Conservation (phyloP, 2,329 filamentous ascomycete species). For the Phialophora tarda region DNA sequence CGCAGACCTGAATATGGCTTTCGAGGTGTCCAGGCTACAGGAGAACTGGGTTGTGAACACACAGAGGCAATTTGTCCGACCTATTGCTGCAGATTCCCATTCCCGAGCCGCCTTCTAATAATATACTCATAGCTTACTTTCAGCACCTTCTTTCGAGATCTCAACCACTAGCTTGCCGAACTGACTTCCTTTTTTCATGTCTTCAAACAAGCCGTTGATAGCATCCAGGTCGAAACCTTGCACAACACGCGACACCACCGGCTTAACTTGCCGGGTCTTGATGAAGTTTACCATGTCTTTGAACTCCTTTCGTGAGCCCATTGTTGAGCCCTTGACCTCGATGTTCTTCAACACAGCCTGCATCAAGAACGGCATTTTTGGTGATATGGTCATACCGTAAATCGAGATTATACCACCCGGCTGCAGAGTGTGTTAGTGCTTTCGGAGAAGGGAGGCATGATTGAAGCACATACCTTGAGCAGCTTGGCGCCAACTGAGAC, state of each 20-base stretch:
- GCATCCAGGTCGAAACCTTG: constrained; percentile 74
- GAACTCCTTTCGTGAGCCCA: constrained; percentile 91
- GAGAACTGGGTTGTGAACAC: neutral
- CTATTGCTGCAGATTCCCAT: neutral
- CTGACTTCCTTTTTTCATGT: constrained; percentile 83
- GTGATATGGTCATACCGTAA: constrained; percentile 89
- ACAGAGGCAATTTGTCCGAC: neutral
- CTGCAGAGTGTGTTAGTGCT: constrained; percentile 43
- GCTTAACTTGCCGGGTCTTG: constrained; percentile 70
- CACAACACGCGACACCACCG: constrained; percentile 76
- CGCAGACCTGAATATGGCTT: neutral
- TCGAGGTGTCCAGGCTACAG: neutral
- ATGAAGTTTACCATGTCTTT: constrained; percentile 89
- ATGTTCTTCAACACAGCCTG: constrained; percentile 82
- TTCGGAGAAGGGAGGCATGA: neutral
- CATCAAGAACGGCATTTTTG: constrained; percentile 88
- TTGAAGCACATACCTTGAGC: constrained; percentile 62
- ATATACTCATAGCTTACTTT: constrained; percentile 48
- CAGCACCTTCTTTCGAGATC: constrained; percentile 53
- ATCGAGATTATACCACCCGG: constrained; percentile 79
- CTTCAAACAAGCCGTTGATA: constrained; percentile 82
- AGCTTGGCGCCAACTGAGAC: constrained; percentile 70
- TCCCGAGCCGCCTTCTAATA: constrained; percentile 14
- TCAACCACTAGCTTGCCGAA: constrained; percentile 93
- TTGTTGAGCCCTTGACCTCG: constrained; percentile 83